Conservation (phyloP, 306 rosid species). For the Inga leiocalycina region DNA sequence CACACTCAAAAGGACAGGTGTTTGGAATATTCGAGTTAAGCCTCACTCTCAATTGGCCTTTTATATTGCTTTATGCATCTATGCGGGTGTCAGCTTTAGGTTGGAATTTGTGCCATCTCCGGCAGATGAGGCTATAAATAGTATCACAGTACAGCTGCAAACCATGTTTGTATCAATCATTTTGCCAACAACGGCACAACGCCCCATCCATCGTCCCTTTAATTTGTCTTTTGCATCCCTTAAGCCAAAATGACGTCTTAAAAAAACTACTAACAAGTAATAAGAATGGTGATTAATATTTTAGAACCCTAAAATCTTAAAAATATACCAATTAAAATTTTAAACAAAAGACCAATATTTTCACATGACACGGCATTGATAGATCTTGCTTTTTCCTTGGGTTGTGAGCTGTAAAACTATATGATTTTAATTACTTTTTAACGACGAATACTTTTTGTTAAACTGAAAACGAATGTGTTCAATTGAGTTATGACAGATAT, state of each 20-base stretch:
- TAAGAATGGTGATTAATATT: too few relatives aligned
- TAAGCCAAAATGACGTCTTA: not conserved
- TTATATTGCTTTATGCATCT: too few relatives aligned
- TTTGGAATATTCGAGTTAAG: too few relatives aligned
- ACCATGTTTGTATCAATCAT: slow-evolving; percentile 12
- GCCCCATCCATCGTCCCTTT: not conserved
- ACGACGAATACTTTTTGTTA: not conserved
- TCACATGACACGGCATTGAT: not conserved
- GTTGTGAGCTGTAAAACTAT: not conserved
- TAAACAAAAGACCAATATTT: not conserved
- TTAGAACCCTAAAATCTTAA: not conserved
- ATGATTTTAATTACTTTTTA: not conserved
- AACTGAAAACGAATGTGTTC: not conserved
- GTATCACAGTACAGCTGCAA: slow-evolving; percentile 12
- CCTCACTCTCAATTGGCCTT: too few relatives aligned
- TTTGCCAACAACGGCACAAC: slow-evolving; percentile 28
- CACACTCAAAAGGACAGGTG: too few relatives aligned
- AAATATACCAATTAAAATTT: too few relatives aligned
- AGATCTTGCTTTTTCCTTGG: not conserved
- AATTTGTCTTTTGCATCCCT: not conserved
- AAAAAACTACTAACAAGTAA: too few relatives aligned
- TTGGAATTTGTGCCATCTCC: slow-evolving; percentile 32
- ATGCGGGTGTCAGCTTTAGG: not conserved
- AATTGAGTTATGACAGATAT: not conserved
- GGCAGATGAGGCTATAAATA: not conserved